Evolutionary conservation across 495 filamentous ascomycete species (phyloP), one percentile per base, ranked within the genome.

Genomic region (Astrothelium macrocarpum): DNA sequence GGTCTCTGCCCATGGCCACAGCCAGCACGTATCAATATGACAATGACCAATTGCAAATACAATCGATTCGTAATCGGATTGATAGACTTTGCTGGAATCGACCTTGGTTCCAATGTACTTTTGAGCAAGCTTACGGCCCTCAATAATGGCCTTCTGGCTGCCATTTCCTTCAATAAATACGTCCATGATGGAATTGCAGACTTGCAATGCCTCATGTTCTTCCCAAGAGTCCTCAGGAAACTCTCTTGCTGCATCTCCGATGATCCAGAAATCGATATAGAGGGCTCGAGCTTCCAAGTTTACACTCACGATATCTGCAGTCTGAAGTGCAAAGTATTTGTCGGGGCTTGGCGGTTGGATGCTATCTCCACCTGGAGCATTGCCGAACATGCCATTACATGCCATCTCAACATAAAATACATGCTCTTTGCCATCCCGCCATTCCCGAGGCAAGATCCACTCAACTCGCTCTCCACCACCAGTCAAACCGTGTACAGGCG

Each of bases 1-100:
- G 0, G 94, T 98, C 79, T 98, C 94, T n/a, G 90, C 94, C 81
- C 88, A 97, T 1, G 94, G 94, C 94, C 94, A 98, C 11, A 98
- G 78, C 94, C 94, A 98, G 75, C 92, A 96, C 29, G 89, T 92
- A 76, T 95, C 94, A 67, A 98, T 98, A 72, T 98, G 94, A 68
- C 94, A 98, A 76, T 98, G 88, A 2, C 94, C 94, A 64, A 96
- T 92, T 23, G 84, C 94, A 70, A 85, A 91, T 23, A 97, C 90
- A 59, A 94, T 79, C 0, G 89, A 83, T 32, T 87, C 75, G 4
- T 84, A 85, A 53, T 85, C 85, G 23, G 78, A 85, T 18, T 90
- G 79, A 68, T 98, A 98, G 45, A 98, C 93, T 64, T 91, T 84
- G 14, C 85, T 78, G 2, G 89, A 91, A 71, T 95, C 85, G 46